Evolutionary conservation across 371 early-diverging fungal species (phyloP), one percentile per base, ranked within the genome.

Genomic region (Lichtheimia ramosa): DNA sequence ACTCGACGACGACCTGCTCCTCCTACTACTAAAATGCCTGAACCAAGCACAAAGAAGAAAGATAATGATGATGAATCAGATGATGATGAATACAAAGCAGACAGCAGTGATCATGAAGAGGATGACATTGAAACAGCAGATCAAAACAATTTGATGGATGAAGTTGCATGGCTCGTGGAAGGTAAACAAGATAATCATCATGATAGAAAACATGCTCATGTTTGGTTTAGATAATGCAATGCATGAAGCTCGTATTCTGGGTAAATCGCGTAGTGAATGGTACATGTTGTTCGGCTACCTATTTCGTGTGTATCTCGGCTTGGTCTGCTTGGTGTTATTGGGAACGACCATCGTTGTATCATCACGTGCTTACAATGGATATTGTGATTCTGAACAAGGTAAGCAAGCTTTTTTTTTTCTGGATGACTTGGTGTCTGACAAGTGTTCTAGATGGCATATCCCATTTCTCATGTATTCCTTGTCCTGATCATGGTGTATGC

Each of bases 401-500:
- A 34, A 34, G 34, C 6, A 25, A 34, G n/a, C n/a, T n/a, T n/a
- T n/a, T n/a, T n/a, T n/a, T n/a, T n/a, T n/a, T n/a, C n/a, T n/a
- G n/a, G n/a, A n/a, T n/a, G n/a, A n/a, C n/a, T n/a, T n/a, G n/a
- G n/a, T n/a, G n/a, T n/a, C n/a, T n/a, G n/a, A n/a, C n/a, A n/a
- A n/a, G n/a, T n/a, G n/a, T n/a, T n/a, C n/a, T 34, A 34, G 34
- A 34, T 34, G 34, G 34, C 2, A 2, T 10, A 34, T 34, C 34
- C 10, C 34, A 6, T 10, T 8, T 34, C 2, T 51, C 55, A 41
- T 64, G 64, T 21, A 59, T 64, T 3, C 64, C 64, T 10, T 64
- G 64, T 43, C 64, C 64, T 7, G 59, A 58, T 34, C 64, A 64
- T 41, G 64, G 64, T 14, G 27, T 42, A 3, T 64, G 64, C 25